Evolutionary conservation across 495 filamentous ascomycete species (phyloP).

Genomic region (Aspergillus bertholletiae): DNA sequence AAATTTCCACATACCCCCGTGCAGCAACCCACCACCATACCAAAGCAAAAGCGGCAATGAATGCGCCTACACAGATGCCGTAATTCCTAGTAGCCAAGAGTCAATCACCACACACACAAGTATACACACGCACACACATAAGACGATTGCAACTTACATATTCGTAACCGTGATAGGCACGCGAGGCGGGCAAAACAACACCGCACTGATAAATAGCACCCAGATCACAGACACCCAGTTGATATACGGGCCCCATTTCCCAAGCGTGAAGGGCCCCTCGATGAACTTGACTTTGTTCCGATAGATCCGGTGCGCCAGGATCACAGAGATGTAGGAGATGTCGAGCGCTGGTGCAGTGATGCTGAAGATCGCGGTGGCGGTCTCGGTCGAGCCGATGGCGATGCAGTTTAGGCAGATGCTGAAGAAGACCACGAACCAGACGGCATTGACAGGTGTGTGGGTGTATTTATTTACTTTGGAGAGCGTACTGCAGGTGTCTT

Average conservation of each 20-base stretch:
- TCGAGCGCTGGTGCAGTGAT: slow-evolving; percentile 69
- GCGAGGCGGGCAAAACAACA: slow-evolving; percentile 63
- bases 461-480: slow-evolving; percentile 55
- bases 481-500: slow-evolving; percentile 51
- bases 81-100: slow-evolving; percentile 52
- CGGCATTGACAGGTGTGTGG: slow-evolving; percentile 62
- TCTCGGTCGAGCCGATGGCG: slow-evolving; percentile 64
- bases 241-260: slow-evolving; percentile 54
- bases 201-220: slow-evolving; percentile 65
- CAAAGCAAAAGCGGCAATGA: slow-evolving; percentile 59
- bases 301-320: slow-evolving; percentile 61
- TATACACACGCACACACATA: neutral
- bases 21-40: slow-evolving; percentile 66
- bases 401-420: slow-evolving; percentile 60
- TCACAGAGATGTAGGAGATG: slow-evolving; percentile 65
- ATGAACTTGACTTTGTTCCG: slow-evolving; percentile 54
- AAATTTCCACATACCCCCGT: slow-evolving; percentile 47
- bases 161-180: slow-evolving; percentile 60
- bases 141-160: slow-evolving; percentile 44
- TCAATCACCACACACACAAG: neutral
- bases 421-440: slow-evolving; percentile 69
- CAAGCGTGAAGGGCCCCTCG: slow-evolving; percentile 62
- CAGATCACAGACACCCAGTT: slow-evolving; percentile 61
- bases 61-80: slow-evolving; percentile 59
- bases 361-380: slow-evolving; percentile 67